Percentiles rank a stretch among this genome's conserved stretches.
Conservation (phyloP, 2,329 filamentous ascomycete genomes). For the Ascochyta lentis region DNA sequence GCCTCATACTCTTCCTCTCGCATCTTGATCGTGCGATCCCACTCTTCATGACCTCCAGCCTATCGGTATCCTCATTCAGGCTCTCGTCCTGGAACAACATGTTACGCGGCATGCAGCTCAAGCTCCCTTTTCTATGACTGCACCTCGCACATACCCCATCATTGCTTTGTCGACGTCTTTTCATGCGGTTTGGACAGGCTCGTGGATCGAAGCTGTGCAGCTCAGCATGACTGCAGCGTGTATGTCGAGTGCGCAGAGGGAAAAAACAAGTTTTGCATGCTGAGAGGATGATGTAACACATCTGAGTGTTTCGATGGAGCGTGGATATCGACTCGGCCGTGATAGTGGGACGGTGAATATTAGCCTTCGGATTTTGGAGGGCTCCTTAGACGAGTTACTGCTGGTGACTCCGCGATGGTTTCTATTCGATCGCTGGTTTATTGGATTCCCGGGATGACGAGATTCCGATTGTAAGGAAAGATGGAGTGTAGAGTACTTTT, state of each 20-base stretch:
- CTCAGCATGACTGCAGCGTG: constrained; percentile 31
- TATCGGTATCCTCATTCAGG: neutral
- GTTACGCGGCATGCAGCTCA: constrained; percentile 18
- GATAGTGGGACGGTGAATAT: neutral
- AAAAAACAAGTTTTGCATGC: constrained; percentile 27
- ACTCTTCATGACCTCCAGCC: neutral
- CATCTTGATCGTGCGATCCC: neutral
- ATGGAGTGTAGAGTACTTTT: neutral
- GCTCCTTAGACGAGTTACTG: too few relatives aligned
- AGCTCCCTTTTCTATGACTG: constrained; percentile 19
- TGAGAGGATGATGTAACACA: constrained; percentile 38
- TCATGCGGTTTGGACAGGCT: constrained; percentile 37
- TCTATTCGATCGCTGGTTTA: too few relatives aligned
- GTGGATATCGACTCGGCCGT: neutral
- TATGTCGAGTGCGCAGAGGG: constrained; percentile 23
- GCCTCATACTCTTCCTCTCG: neutral
- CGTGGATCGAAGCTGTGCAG: constrained; percentile 25
- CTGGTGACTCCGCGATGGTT: too few relatives aligned
- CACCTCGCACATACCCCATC: constrained; percentile 20
- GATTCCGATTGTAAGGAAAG: neutral
- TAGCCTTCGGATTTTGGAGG: too few relatives aligned
- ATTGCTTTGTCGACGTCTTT: constrained; percentile 9
- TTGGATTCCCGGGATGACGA: too few relatives aligned
- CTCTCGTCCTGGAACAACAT: too few relatives aligned
- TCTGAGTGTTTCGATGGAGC: neutral